These are phyloP conservation scores for Thelonectria discophora DNA, from an alignment of 2,329 filamentous ascomycete species.

Conservation along the genomic window DNA sequence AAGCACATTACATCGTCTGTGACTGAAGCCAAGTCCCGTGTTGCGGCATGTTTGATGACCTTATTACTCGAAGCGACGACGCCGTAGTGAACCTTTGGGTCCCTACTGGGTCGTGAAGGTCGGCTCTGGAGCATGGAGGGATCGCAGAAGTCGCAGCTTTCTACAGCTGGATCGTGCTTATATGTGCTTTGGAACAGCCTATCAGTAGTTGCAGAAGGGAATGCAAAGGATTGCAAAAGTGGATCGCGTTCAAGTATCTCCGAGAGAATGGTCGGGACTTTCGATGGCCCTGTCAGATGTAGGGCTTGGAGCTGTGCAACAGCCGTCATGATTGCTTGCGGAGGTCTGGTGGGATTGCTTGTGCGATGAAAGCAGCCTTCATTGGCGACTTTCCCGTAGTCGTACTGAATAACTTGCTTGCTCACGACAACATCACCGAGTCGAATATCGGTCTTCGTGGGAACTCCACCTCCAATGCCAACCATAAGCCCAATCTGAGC, in stretches of 20 bases:
- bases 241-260: not conserved
- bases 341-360: not conserved
- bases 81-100: conserved; percentile 2
- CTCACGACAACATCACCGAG: not conserved
- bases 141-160: not conserved
- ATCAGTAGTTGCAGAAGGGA: not conserved
- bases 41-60: conserved; percentile 28
- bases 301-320: not conserved
- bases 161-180: not conserved
- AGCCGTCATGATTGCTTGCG: not conserved
- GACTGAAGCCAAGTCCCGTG: conserved; percentile 31
- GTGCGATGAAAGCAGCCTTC: conserved; percentile 1
- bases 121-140: not conserved
- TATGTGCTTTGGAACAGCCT: not conserved
- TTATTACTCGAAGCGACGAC: not conserved
- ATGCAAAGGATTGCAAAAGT: not conserved
- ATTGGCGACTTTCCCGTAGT: not conserved
- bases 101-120: not conserved
- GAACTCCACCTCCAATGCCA: conserved; percentile 35
- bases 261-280: not conserved
- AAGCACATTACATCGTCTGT: not conserved
- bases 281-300: not conserved
- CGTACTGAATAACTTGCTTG: conserved; percentile 3
- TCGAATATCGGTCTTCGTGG: conserved; percentile 6
- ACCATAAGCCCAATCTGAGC: conserved; percentile 31